Base-by-base conservation (phyloP, 2,329 filamentous ascomycete genomes). In the Alternaria novae-zelandiae region DNA sequence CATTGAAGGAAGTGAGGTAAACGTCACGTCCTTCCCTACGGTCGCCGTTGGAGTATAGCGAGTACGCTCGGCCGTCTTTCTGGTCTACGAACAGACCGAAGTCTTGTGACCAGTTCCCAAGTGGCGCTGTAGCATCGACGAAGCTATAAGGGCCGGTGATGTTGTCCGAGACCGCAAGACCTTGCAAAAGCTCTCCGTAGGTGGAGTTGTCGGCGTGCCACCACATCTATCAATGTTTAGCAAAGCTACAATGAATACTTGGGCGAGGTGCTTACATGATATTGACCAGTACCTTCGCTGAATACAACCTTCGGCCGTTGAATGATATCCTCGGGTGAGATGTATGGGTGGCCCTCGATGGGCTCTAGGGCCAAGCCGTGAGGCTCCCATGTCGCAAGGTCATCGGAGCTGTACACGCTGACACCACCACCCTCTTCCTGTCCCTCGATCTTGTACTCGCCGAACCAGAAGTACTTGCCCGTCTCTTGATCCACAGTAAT, bases 91-190 rank as follows among this genome's bases (percentile, higher is more conserved):
- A 89, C 21, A 88, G 79, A 10, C 87, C 87, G 49, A 88, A 89
- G 59, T 89, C 87, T 66, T 89, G 87, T 0, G 85, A 88, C 87
- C 87, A 89, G 73, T 89, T 89, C 2, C 87, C 87, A 0, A 89
- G 82, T 0, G 87, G 87, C 0, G 83, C 78, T 0, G 83, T 84
- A 1, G 86, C 87, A 44, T 85, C 81, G 13, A 86, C 79, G 61
- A 88, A 88, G 2, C 70, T 81, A 71, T 88, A 88, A 0, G 86
- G 86, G 0, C 86, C 86, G 0, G 79, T 80, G 58, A 86, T 84
- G 26, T 81, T 83, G 58, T 86, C 83, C 0, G 86, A 82, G 2
- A 83, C 83, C 4, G 87, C 87, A 32, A 88, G 79, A 0, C 87
- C 87, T 74, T 89, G 87, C 0, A 88, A 81, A 0, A 88, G 81